Percentiles rank a stretch among this genome's conserved stretches.
Evolutionary conservation across 2,329 filamentous ascomycete species (phyloP).

Genomic region (Cercospora sp.): DNA sequence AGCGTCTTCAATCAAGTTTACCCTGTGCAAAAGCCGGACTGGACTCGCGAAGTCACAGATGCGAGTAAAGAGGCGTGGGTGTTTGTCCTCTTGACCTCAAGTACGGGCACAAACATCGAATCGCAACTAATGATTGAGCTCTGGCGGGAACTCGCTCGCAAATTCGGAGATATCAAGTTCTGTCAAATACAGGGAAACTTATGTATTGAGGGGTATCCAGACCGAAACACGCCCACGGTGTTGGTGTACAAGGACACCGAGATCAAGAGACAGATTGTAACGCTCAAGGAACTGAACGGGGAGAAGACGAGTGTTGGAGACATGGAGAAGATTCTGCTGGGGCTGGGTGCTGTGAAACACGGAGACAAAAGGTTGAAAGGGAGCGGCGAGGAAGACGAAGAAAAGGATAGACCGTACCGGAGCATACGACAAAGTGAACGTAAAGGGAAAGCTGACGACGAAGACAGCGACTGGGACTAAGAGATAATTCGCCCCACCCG

Average conservation of each 20-base stretch:
- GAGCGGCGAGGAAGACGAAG: slow-evolving; percentile 57
- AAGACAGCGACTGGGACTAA: slow-evolving; percentile 60
- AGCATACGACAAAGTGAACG: slow-evolving; percentile 28
- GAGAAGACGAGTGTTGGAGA: slow-evolving; percentile 64
- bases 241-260: slow-evolving; percentile 90
- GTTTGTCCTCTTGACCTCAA: slow-evolving; percentile 78
- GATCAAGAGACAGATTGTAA: slow-evolving; percentile 90
- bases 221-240: slow-evolving; percentile 91
- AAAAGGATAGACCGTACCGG: slow-evolving; percentile 9
- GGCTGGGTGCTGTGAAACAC: slow-evolving; percentile 74
- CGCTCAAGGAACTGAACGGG: slow-evolving; percentile 75
- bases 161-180: slow-evolving; percentile 95
- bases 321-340: slow-evolving; percentile 77
- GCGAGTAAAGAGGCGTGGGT: slow-evolving; percentile 69
- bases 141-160: slow-evolving; percentile 78
- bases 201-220: slow-evolving; percentile 95
- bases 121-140: slow-evolving; percentile 79
- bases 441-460: slow-evolving; percentile 48
- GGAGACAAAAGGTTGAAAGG: slow-evolving; percentile 75
- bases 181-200: slow-evolving; percentile 90
- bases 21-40: slow-evolving; percentile 91
- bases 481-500: neutral
- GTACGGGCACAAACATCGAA: slow-evolving; percentile 77
- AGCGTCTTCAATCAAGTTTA: slow-evolving; percentile 88
- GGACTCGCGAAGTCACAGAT: slow-evolving; percentile 86